Conservation (phyloP, 2,329 filamentous ascomycete species). For the Calonectria pauciramosa region DNA sequence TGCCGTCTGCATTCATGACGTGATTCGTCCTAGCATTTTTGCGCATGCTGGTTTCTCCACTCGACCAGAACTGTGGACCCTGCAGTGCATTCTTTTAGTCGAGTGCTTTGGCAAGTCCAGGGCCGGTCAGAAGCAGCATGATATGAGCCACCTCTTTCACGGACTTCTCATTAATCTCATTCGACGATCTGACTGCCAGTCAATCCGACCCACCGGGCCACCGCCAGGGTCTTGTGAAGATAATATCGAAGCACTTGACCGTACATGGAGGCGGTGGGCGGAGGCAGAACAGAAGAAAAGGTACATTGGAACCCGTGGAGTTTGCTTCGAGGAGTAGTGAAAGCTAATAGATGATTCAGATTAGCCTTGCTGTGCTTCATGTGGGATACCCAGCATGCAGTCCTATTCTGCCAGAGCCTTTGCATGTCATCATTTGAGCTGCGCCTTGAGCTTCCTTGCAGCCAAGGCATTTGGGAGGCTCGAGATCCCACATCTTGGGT, state of each 20-base stretch:
- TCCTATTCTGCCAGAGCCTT: constrained; percentile 74
- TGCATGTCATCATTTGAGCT: constrained; percentile 77
- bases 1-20: constrained; percentile 73
- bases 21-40: constrained; percentile 71
- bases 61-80: constrained; percentile 71
- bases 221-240: constrained; percentile 42
- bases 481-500: constrained; percentile 65
- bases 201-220: constrained; percentile 44
- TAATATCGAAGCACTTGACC: constrained; percentile 55
- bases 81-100: constrained; percentile 73
- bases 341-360: constrained; percentile 41
- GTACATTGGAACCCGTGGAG: constrained; percentile 39
- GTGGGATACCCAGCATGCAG: constrained; percentile 76
- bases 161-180: constrained; percentile 56
- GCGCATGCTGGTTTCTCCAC: constrained; percentile 69
- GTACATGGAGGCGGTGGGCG: constrained; percentile 66
- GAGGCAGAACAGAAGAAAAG: constrained; percentile 71
- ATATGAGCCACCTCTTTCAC: constrained; percentile 71
- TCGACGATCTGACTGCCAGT: constrained; percentile 53
- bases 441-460: constrained; percentile 68
- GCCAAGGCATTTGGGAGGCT: constrained; percentile 70
- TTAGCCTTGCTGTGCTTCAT: constrained; percentile 73
- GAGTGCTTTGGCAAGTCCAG: constrained; percentile 76
- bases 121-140: constrained; percentile 73
- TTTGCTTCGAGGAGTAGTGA: not conserved